Base-by-base conservation (phyloP, 306 rosid species). In the Dalbergia cochinchinensis region DNA sequence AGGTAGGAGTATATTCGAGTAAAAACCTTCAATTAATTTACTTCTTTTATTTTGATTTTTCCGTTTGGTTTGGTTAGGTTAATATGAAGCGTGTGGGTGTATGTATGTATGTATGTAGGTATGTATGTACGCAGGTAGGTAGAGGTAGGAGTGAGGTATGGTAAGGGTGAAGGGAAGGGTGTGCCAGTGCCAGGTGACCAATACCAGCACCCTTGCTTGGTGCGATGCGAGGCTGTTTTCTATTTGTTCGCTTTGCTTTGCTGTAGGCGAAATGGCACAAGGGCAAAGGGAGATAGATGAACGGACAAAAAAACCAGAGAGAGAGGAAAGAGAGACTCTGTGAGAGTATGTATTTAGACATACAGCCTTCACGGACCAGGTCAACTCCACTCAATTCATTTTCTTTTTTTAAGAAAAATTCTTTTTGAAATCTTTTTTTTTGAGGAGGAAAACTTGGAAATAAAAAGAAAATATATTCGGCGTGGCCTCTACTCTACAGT, bases 1-100 rank as follows among this genome's bases (percentile, higher is more conserved):
- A 13, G 58, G 37, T 37, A 71, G 14, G 66, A 63, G 83, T 73
- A 83, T 74, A 84, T 74, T 74, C 84, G 5, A 67, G 80, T 53
- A 69, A 76, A 74, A 82, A 75, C 35, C 57, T 22, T 15, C 37
- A 15, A 33, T 26, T 33, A 13, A 13, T 69, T 33, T 62, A 11
- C 50, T 60, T 4, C 54, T 65, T 44, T 68, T 11, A 11, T 22
- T 75, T 50, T 48, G 5, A 18, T 65, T 51, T 35, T 54, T 20
- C 19, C 13, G 26, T 22, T 5, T 0, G 0, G 10, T 67, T 16
- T 47, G 15, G 10, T 47, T 47, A 3, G 4, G 34, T 69, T 66
- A 37, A 50, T 60, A 26, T 66, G 55, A 6, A 50, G 44, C 20
- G 35, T 33, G 12, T 18, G 50, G 10, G 14, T 42, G 15, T 12